Base-by-base conservation (phyloP, 768 basidiomycete species). In the Lactarius deliciosus region DNA sequence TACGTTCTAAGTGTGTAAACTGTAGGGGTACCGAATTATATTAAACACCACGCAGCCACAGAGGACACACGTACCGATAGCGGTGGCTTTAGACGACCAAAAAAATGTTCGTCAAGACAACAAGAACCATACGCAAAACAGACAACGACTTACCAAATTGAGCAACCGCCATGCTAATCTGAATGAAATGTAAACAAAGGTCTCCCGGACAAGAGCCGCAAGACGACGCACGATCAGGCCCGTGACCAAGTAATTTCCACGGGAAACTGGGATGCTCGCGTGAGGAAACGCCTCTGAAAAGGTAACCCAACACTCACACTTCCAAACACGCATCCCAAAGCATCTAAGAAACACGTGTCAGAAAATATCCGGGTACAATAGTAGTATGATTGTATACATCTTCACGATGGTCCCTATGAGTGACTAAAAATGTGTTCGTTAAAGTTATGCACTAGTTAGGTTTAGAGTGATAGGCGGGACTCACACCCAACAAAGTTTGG, bases 1-100 rank as follows among this genome's bases (percentile, higher is more conserved):
- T 53, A 86, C 86, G 78, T 72, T 78, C 78, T 75, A 54, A 79
- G 68, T 28, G 82, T 80, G 68, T 79, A 86, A 8, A 72, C 84
- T 73, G 28, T 50, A 64, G 75, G 11, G 4, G 6, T 38, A 28
- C n/a, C 7, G 5, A 34, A 30, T 67, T 15, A 66, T 43, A 58
- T 34, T 20, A 34, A 64, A 34, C 22, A 18, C 30, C 28, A 25
- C 7, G 16, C 4, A 28, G 45, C 20, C 20, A 41, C 18, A 36
- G 18, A 40, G 40, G 3, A 63, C 20, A 8, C 28, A 2, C 66
- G 6, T 64, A 68, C 66, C 41, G 38, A 68, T 8, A 25, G 66
- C 66, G 9, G 58, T 47, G 11, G 25, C 66, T 68, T 45, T 34
- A 55, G 16, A 30, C 0, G 10, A 11, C 30, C n/a, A 40, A n/a